Evolutionary conservation across 2,329 filamentous ascomycete species (phyloP).

Genomic region (Tolypocladium ovalisporum): DNA sequence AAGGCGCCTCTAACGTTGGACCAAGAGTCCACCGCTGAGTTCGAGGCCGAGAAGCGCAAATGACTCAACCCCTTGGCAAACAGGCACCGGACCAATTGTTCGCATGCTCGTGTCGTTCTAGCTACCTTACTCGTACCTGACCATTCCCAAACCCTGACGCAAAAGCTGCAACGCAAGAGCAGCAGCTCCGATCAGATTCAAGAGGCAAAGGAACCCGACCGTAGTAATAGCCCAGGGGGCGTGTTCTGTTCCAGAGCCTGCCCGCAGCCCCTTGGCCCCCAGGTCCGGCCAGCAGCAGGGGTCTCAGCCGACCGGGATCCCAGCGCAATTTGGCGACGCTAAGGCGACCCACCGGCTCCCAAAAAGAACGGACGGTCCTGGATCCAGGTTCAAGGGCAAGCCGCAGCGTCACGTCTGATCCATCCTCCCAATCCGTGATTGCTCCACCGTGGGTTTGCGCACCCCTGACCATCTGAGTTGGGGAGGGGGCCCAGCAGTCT

Average conservation of each 20-base stretch:
- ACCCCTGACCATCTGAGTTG: neutral
- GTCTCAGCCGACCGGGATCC: neutral
- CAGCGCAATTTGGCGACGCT: neutral
- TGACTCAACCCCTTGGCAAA: neutral
- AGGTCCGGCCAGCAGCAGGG: neutral
- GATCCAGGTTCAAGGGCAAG: neutral
- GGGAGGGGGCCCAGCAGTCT: neutral
- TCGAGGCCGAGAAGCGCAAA: neutral
- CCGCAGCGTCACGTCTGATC: neutral
- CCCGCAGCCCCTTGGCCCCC: neutral
- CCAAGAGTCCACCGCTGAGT: neutral
- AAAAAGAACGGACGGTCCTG: neutral
- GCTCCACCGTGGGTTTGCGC: neutral
- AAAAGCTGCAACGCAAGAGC: neutral
- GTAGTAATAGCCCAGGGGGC: neutral
- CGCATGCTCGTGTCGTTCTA: neutral
- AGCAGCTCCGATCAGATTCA: neutral
- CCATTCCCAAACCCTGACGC: neutral
- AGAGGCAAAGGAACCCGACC: neutral
- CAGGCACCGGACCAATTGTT: neutral
- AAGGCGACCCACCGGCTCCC: slow-evolving; percentile 1
- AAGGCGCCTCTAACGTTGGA: neutral
- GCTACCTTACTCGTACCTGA: too few relatives aligned
- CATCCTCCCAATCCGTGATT: neutral
- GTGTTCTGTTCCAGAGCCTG: neutral